These are phyloP conservation scores for Cucurbitaria berberidis DNA, from an alignment of 2,329 filamentous ascomycete species.

Conservation along the genomic window DNA sequence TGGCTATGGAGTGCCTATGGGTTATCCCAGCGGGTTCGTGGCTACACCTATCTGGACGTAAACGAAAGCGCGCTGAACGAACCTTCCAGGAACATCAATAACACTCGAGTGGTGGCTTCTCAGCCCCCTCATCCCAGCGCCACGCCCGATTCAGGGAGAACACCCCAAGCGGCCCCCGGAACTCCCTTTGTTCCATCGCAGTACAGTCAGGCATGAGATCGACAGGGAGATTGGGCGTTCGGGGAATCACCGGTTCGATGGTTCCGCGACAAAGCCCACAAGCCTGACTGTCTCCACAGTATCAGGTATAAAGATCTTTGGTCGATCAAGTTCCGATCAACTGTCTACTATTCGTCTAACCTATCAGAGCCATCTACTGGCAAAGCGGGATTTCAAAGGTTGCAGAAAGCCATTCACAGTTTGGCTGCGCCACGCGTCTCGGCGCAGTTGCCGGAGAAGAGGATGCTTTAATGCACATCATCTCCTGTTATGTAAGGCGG, in stretches of 20 bases:
- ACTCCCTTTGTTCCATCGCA: constrained; percentile 24
- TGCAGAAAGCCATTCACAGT: constrained; percentile 12
- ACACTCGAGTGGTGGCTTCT: constrained; percentile 33
- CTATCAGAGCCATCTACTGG: constrained; percentile 3
- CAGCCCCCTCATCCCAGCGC: constrained; percentile 34
- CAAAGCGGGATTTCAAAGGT: constrained; percentile 10
- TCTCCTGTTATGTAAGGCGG: constrained; percentile 23
- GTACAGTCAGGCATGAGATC: constrained; percentile 25
- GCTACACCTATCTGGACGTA: constrained; percentile 52
- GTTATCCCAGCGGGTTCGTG: constrained; percentile 54
- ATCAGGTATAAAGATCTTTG: background rate
- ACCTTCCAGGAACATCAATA: constrained; percentile 52
- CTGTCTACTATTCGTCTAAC: constrained; percentile 2
- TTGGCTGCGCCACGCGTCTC: constrained; percentile 12
- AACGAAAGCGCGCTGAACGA: constrained; percentile 49
- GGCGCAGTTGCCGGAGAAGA: constrained; percentile 19
- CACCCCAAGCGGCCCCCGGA: constrained; percentile 21
- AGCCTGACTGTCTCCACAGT: background rate
- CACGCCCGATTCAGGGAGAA: constrained; percentile 22
- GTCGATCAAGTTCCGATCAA: constrained; percentile 7
- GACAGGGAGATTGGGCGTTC: background rate
- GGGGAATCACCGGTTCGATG: constrained; percentile 7
- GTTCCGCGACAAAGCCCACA: background rate
- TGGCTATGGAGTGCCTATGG: constrained; percentile 49
- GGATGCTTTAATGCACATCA: constrained; percentile 9